phyloP scores from a whole-genome alignment of 768 basidiomycete species.

The Termitomyces sp. region DNA sequence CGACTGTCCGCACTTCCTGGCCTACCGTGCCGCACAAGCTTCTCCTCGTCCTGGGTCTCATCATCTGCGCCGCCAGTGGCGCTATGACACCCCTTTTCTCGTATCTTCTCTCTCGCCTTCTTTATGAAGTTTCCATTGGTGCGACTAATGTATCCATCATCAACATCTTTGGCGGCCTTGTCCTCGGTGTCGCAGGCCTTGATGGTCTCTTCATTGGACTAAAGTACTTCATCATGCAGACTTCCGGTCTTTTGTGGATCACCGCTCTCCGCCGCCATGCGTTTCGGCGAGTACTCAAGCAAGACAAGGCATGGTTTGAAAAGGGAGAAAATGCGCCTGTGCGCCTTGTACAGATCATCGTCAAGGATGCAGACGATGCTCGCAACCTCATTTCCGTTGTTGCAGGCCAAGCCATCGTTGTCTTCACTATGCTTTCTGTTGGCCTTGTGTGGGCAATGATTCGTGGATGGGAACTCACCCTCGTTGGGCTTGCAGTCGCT shows the following conservation, averaged over 20 bases:
- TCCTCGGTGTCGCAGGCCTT: slow-evolving; percentile 64
- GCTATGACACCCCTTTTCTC: slow-evolving; percentile 91
- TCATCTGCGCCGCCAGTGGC: slow-evolving; percentile 68
- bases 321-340: slow-evolving; percentile 49
- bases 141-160: slow-evolving; percentile 57
- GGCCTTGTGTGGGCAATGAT: slow-evolving; percentile 89
- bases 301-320: slow-evolving; percentile 91
- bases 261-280: slow-evolving; percentile 51
- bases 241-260: slow-evolving; percentile 69
- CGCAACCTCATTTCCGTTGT: slow-evolving; percentile 69
- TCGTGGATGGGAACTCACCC: slow-evolving; percentile 87
- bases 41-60: slow-evolving; percentile 62
- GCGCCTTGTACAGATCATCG: slow-evolving; percentile 63
- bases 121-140: slow-evolving; percentile 70
- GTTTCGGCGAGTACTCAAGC: slow-evolving; percentile 56
- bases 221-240: slow-evolving; percentile 82
- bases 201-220: slow-evolving; percentile 73
- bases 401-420: slow-evolving; percentile 66
- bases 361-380: slow-evolving; percentile 91
- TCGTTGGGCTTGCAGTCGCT: slow-evolving; percentile 82
- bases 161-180: slow-evolving; percentile 66
- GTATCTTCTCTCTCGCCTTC: slow-evolving; percentile 75
- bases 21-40: slow-evolving; percentile 73
- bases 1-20: slow-evolving; percentile 49
- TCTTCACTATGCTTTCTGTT: slow-evolving; percentile 72